Evolutionary conservation across 352 stramenopile species (phyloP).

Genomic region (Ophiocytium majus): DNA sequence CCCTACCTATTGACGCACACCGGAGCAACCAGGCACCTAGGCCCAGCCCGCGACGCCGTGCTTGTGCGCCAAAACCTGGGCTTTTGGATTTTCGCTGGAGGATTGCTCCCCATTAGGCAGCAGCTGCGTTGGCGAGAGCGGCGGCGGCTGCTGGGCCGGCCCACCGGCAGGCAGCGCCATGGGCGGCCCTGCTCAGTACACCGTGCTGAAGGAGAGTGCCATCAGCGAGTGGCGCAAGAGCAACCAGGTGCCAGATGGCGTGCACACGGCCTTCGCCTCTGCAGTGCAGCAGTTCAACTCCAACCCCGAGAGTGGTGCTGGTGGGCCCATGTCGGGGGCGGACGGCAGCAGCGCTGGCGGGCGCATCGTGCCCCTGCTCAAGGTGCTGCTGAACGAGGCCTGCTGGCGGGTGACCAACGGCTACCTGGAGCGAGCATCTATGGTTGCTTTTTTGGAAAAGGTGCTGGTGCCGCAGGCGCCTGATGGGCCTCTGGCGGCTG

Average conservation of each 20-base stretch:
- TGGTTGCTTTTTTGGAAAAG: neutral
- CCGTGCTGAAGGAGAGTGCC: neutral
- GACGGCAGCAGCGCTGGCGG: neutral
- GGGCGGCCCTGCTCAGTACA: neutral
- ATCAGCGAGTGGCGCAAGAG: neutral
- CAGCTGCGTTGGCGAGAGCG: no score
- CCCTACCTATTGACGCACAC: no score
- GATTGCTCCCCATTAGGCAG: no score
- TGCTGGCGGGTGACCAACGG: conserved; percentile 9
- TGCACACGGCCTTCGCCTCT: neutral
- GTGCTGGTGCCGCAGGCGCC: neutral
- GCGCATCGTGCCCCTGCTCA: neutral
- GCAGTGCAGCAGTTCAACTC: neutral
- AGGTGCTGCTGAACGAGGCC: conserved; percentile 1
- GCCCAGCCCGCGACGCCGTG: no score
- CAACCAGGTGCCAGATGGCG: neutral
- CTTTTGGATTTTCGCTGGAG: no score
- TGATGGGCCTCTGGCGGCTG: neutral
- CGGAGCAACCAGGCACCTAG: no score
- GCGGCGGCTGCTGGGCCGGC: no score
- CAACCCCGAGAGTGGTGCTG: no score
- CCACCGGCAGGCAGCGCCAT: no score
- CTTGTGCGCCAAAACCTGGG: no score
- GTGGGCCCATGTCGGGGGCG: no score
- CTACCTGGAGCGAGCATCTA: conserved; percentile 3